A percentile compares a stretch with the other conserved stretches of the same genome.
Conservation (phyloP, 257 asterid genomes). For the Fraxinus americana region DNA sequence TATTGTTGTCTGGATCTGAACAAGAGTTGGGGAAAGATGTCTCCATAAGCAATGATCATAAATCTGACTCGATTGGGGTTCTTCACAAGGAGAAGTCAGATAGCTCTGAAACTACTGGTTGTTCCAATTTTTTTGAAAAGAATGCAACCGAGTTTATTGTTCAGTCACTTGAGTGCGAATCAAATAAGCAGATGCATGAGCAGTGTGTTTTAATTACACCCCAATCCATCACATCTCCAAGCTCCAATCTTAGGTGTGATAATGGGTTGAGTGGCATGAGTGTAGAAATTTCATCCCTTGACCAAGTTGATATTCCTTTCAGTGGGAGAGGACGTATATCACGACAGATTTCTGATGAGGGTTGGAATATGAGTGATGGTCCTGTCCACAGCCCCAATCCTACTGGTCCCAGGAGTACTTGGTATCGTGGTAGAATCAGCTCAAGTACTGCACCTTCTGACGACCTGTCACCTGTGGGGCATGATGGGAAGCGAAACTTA, state of each 20-base stretch:
- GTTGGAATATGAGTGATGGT: conserved; percentile 44
- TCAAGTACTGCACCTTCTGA: conserved; percentile 55
- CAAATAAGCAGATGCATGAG: conserved; percentile 28
- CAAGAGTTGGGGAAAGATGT: conserved; percentile 31
- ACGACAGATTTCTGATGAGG: conserved; percentile 45
- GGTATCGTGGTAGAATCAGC: conserved; percentile 48
- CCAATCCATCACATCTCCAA: conserved; percentile 30
- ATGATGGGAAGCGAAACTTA: conserved; percentile 58
- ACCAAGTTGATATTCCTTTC: conserved; percentile 40
- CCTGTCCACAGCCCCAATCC: conserved; percentile 43
- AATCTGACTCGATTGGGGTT: conserved; percentile 26
- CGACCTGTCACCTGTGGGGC: conserved; percentile 57
- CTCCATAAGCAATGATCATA: conserved; percentile 34
- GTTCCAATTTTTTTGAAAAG: conserved; percentile 23
- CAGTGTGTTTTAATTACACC: conserved; percentile 36
- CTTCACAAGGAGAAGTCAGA: conserved; percentile 28
- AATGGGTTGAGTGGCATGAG: conserved; percentile 44
- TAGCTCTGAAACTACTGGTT: conserved; percentile 21
- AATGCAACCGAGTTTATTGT: conserved; percentile 25
- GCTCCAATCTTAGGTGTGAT: conserved; percentile 33
- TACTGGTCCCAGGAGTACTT: conserved; percentile 42
- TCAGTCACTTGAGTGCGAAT: conserved; percentile 27
- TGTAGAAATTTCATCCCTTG: conserved; percentile 58
- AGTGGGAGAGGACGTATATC: conserved; percentile 37
- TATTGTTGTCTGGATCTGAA: conserved; percentile 28